These are phyloP conservation scores for Chrysoporthe cubensis DNA, from an alignment of 2,329 filamentous ascomycete species.

Conservation along the genomic window DNA sequence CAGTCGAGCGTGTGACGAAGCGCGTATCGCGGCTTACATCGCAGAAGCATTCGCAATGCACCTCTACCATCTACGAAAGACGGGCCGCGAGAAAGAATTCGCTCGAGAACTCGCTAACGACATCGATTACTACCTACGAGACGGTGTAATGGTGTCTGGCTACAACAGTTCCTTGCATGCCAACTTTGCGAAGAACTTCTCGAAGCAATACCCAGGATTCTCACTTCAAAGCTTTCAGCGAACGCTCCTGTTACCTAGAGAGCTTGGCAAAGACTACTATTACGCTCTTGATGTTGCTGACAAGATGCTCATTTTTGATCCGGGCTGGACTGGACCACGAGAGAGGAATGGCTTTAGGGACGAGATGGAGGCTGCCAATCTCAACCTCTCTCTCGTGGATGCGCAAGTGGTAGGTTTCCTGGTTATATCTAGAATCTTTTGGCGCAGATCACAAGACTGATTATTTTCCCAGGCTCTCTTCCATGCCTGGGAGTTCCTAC, in stretches of 20 bases:
- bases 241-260: constrained; percentile 65
- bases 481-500: constrained; percentile 85
- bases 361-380: constrained; percentile 85
- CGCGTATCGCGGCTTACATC: constrained; percentile 77
- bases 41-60: constrained; percentile 91
- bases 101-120: constrained; percentile 74
- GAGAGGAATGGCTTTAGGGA: constrained; percentile 72
- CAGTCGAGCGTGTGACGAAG: constrained; percentile 62
- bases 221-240: constrained; percentile 80
- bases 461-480: constrained; percentile 66
- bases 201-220: constrained; percentile 73
- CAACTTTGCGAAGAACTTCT: constrained; percentile 85
- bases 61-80: constrained; percentile 81
- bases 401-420: constrained; percentile 74
- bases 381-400: constrained; percentile 89
- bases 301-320: constrained; percentile 75
- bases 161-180: constrained; percentile 88
- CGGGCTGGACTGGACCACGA: constrained; percentile 72
- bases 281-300: constrained; percentile 80
- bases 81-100: constrained; percentile 66
- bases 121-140: constrained; percentile 77
- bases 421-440: neutral
- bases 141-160: constrained; percentile 75
- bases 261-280: constrained; percentile 78
- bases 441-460: neutral